phyloP scores from a whole-genome alignment of 2,329 filamentous ascomycete genomes.

The Pseudogymnoascus sp. region DNA sequence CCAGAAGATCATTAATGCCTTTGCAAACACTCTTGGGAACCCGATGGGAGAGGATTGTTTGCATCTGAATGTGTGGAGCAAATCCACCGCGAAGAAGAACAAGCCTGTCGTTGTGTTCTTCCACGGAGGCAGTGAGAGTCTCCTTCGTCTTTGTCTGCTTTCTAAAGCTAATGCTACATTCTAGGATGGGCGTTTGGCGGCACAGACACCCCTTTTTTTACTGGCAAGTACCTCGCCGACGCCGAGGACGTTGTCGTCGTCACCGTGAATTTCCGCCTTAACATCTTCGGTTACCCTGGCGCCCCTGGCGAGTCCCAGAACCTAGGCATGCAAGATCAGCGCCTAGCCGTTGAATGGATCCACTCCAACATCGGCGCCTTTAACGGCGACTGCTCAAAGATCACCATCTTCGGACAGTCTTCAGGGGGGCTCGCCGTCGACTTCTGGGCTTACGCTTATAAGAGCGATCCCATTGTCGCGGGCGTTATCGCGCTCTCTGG shows the following conservation, averaged over 20 bases:
- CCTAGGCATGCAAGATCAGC: slow-evolving; percentile 47
- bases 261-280: slow-evolving; percentile 17
- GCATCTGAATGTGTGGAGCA: slow-evolving; percentile 10
- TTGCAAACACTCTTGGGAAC: not conserved
- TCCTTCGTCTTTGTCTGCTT: not conserved
- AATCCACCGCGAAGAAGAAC: not conserved
- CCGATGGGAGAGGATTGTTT: slow-evolving; percentile 13
- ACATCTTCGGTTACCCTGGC: slow-evolving; percentile 4
- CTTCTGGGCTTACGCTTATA: slow-evolving; percentile 18
- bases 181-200: not conserved
- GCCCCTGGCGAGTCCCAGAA: slow-evolving; percentile 31
- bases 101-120: slow-evolving; percentile 2
- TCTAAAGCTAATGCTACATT: not conserved
- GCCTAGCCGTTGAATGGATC: slow-evolving; percentile 46
- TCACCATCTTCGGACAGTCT: slow-evolving; percentile 49
- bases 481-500: slow-evolving; percentile 23
- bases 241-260: slow-evolving; percentile 20
- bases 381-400: slow-evolving; percentile 43
- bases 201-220: not conserved
- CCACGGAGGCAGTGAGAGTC: not conserved
- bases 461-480: slow-evolving; percentile 20
- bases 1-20: not conserved
- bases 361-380: slow-evolving; percentile 45
- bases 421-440: slow-evolving; percentile 38
- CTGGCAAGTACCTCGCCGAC: slow-evolving; percentile 15